These are phyloP conservation scores for Cicer yamashitae DNA, from an alignment of 306 rosid species.

Conservation along the genomic window DNA sequence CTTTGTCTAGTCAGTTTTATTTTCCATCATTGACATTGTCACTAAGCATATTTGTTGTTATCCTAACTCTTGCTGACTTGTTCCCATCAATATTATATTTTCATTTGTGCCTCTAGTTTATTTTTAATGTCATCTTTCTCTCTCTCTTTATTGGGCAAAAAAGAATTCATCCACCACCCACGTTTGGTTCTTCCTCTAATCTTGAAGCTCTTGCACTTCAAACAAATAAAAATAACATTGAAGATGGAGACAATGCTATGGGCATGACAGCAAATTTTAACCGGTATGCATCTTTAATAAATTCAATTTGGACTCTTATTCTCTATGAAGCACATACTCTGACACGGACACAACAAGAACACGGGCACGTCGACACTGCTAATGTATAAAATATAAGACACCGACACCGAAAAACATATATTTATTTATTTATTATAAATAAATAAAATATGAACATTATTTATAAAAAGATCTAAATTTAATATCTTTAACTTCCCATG, in stretches of 20 bases:
- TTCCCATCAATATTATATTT: conserved; percentile 19
- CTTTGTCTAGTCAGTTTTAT: conserved; percentile 23
- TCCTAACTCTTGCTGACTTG: conserved; percentile 19
- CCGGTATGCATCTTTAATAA: conserved; percentile 54
- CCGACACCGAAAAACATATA: too few relatives aligned
- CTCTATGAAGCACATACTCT: not conserved
- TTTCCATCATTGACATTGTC: conserved; percentile 22
- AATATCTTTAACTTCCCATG: too few relatives aligned
- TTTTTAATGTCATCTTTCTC: conserved; percentile 40
- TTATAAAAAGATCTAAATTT: too few relatives aligned
- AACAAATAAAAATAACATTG: conserved; percentile 56
- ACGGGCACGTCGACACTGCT: too few relatives aligned
- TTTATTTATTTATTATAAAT: too few relatives aligned
- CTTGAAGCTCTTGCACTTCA: conserved; percentile 75
- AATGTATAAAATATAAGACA: too few relatives aligned
- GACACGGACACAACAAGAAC: too few relatives aligned
- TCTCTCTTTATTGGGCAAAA: conserved; percentile 24
- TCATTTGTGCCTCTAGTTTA: conserved; percentile 35
- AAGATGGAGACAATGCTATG: conserved; percentile 74
- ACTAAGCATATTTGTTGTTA: conserved; percentile 4
- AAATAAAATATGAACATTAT: too few relatives aligned
- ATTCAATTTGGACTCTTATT: conserved; percentile 38
- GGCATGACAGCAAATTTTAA: conserved; percentile 53
- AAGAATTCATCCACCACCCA: conserved; percentile 92
- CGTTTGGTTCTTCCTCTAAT: conserved; percentile 93